Evolutionary conservation across 176 grass and related monocot species (phyloP).

Genomic region (Guadua angustifolia): DNA sequence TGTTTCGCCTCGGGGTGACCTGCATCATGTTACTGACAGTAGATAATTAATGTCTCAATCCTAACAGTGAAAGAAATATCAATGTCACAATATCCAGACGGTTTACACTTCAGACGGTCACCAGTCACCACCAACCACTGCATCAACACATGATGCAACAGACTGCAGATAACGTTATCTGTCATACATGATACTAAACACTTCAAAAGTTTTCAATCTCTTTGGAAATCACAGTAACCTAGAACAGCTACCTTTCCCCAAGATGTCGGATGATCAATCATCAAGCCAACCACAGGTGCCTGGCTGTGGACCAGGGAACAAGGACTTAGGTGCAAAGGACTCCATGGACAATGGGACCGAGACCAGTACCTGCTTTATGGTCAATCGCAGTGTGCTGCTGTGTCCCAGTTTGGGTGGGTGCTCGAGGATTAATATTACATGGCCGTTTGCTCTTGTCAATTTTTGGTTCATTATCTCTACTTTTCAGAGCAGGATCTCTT

Average conservation of each 20-base stretch:
- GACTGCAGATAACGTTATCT: neutral
- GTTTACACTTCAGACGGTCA: neutral
- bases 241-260: neutral
- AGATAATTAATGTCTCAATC: slow-evolving; percentile 9
- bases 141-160: neutral
- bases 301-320: neutral
- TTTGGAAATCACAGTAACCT: neutral
- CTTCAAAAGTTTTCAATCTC: neutral
- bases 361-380: neutral
- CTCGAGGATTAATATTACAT: too few species aligned
- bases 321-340: neutral
- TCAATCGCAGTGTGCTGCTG: neutral
- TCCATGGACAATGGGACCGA: neutral
- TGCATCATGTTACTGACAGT: neutral
- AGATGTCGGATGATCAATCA: neutral
- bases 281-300: slow-evolving; percentile 3
- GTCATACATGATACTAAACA: neutral
- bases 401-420: too few species aligned
- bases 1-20: neutral
- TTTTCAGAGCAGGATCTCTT: too few species aligned
- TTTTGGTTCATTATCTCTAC: neutral
- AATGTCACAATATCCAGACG: neutral
- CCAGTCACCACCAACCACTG: neutral
- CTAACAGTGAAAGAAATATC: neutral
- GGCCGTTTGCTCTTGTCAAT: neutral